A percentile compares a stretch with the other conserved stretches of the same genome.
phyloP scores from a whole-genome alignment of 164 flowering plant genomes.

The Nymphaea thermarum region DNA sequence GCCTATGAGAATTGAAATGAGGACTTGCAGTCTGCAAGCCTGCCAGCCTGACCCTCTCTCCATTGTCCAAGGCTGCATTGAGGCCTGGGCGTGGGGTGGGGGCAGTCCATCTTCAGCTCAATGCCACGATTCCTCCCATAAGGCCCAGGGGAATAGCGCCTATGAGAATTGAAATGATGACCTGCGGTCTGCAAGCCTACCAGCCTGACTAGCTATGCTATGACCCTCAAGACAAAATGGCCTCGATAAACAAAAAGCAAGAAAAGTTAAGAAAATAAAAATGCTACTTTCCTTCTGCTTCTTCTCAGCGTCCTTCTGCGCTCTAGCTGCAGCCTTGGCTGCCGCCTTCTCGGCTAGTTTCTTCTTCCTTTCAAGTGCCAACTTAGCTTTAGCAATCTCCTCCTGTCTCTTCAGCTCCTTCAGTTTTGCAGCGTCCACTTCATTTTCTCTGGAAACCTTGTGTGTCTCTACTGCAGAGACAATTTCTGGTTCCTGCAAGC shows the following conservation, averaged over 20 bases:
- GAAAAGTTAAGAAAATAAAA: constrained; percentile 1
- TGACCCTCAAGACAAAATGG: no score
- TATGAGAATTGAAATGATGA: no score
- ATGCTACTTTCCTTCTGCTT: constrained; percentile 60
- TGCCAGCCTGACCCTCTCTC: no score
- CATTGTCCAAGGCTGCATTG: no score
- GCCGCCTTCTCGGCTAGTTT: constrained; percentile 30
- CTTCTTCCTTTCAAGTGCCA: constrained; percentile 49
- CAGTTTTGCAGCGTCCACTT: constrained; percentile 41
- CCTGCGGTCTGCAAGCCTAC: no score
- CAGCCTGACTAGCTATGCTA: no score
- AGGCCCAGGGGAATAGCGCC: no score
- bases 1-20: no score
- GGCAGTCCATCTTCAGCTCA: no score
- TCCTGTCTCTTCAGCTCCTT: constrained; percentile 79
- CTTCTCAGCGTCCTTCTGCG: constrained; percentile 91
- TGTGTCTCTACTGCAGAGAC: constrained; percentile 15
- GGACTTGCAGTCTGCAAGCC: no score
- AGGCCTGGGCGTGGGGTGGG: no score
- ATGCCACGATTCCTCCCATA: no score
- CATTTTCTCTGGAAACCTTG: constrained; percentile 17
- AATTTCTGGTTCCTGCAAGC: constrained; percentile 24
- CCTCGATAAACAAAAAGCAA: not conserved
- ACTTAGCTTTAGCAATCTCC: constrained; percentile 74
- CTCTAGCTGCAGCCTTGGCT: constrained; percentile 63